Conservation (phyloP, 352 stramenopile genomes). For the Phytophthora pluvialis region DNA sequence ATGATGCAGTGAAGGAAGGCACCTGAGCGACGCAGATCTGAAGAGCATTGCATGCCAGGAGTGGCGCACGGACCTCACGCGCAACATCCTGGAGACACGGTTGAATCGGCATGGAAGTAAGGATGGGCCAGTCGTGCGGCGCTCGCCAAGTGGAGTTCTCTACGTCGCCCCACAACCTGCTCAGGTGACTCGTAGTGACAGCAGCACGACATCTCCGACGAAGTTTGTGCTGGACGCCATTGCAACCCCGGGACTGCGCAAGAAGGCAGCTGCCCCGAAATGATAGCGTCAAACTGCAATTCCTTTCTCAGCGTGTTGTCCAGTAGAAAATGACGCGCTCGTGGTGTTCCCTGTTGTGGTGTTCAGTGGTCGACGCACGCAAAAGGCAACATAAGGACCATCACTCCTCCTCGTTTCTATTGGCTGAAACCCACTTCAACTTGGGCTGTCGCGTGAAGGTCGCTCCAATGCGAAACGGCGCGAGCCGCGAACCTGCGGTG, state of each 20-base stretch:
- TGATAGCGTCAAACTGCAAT: neutral
- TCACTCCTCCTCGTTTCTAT: conserved; percentile 15
- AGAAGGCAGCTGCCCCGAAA: conserved; percentile 12
- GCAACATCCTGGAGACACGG: conserved; percentile 53
- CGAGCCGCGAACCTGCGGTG: conserved; percentile 21
- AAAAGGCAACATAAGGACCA: conserved; percentile 20
- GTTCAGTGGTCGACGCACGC: neutral
- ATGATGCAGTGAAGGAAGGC: conserved; percentile 27
- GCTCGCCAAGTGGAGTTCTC: conserved; percentile 60
- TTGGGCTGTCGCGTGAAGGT: conserved; percentile 22
- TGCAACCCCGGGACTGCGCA: conserved; percentile 25
- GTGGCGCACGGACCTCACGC: conserved; percentile 69
- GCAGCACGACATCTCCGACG: neutral
- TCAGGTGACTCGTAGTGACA: neutral
- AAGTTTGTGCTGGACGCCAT: conserved; percentile 50
- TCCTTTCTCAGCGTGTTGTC: no score
- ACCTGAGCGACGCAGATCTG: conserved; percentile 54
- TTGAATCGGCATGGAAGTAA: conserved; percentile 67
- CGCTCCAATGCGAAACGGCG: conserved; percentile 25
- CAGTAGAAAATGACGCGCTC: neutral
- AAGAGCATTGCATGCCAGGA: conserved; percentile 57
- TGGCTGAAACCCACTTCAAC: conserved; percentile 16
- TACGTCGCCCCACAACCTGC: conserved; percentile 43
- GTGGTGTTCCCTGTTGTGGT: no score
- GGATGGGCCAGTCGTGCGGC: conserved; percentile 57